These are phyloP conservation scores for Colletotrichum nymphaeae DNA, from an alignment of 2,329 filamentous ascomycete genomes.

Conservation along the genomic window DNA sequence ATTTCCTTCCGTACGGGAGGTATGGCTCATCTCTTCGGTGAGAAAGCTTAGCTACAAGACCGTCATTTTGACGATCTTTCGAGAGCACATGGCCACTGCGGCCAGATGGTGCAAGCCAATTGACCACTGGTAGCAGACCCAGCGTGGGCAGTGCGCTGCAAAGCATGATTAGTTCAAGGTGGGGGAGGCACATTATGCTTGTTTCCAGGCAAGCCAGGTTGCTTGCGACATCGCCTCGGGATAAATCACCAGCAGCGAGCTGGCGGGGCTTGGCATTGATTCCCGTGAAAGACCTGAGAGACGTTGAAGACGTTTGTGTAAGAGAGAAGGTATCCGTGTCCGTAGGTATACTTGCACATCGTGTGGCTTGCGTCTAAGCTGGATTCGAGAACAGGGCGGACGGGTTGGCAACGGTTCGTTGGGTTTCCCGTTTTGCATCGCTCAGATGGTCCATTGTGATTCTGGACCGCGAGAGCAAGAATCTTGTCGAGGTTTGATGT, in stretches of 20 bases:
- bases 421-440: not conserved
- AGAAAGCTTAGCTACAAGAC: not conserved
- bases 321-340: not conserved
- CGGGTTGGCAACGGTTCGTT: not conserved
- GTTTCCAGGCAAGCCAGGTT: not conserved
- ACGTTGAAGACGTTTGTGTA: not conserved
- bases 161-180: not conserved
- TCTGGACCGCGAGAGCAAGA: not conserved
- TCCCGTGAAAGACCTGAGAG: not conserved
- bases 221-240: not conserved
- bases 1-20: not conserved
- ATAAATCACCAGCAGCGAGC: not conserved
- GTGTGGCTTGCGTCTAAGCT: not conserved
- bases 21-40: constrained; percentile 2
- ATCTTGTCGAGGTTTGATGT: not conserved
- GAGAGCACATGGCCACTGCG: not conserved
- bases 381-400: not conserved
- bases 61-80: not conserved
- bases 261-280: not conserved
- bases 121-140: not conserved
- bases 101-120: not conserved
- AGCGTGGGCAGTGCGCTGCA: not conserved
- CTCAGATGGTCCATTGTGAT: too few species aligned
- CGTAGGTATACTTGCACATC: not conserved
- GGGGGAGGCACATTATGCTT: not conserved